Evolutionary conservation across 2,329 filamentous ascomycete species (phyloP), one percentile per base, ranked within the genome.

Genomic region (Arthroderma sp.): DNA sequence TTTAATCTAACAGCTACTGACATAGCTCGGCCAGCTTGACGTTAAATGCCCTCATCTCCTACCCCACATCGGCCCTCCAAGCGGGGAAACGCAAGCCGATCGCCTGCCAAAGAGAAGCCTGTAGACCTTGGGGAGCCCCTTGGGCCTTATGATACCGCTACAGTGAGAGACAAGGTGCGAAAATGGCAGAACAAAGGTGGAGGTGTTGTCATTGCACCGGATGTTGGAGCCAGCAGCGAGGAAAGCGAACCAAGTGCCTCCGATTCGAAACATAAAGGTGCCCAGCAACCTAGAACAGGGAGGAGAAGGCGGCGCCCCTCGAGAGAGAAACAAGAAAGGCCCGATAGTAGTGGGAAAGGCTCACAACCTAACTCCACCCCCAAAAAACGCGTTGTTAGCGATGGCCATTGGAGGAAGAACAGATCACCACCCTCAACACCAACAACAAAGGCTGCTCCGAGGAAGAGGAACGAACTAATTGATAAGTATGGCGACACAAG

Each of bases 371-470:
- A 30, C 29, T 78, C 71, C 41, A 77, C 85, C 38, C 89, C 89
- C 10, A 87, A 86, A 66, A 95, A 94, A 71, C 78, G 88, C 51
- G 86, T 96, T 44, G 78, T 95, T 49, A 95, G 88, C 60, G 89
- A 96, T 66, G 83, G 84, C 44, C 85, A 94, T 65, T 96, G 89
- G 61, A 75, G 73, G 49, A 72, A 70, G 48, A 73, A 71, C 48
- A 72, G 69, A 47, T 71, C 62, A 46, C 64, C 71, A 6, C 40
- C 40, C 34, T 31, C 29, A 29, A 41, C 15, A 29, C 61, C 69
- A 0, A 68, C 64, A 36, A 58, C 63, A 4, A 68, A 69, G 59
- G 43, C 63, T 58, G 54, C 62, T 55, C 51, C 54, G 9, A 61
- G 58, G 22, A 72, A 68, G 52, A 63, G 69, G 44, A 64, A 69